Base-by-base conservation (phyloP, 129 eudicot genomes). In the Lonicera japonica region DNA sequence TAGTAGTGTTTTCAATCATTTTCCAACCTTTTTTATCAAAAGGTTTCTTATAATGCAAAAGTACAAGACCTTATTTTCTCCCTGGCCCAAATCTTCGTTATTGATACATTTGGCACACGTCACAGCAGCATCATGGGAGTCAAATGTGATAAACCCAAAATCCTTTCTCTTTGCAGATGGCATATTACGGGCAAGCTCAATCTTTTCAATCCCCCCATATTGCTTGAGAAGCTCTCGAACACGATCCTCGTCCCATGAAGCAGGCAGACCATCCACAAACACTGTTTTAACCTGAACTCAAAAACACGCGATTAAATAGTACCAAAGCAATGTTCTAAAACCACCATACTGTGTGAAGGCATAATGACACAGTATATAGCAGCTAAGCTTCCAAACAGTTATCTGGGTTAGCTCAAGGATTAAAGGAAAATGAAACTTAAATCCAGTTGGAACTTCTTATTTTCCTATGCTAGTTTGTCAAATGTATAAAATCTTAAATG, bases 101-200 rank as follows among this genome's bases (percentile, higher is more conserved):
- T 92, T 87, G 57, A 92, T 92, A 70, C 69, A 76, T 70, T 87
- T 92, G 47, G 98, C 98, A 71, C 98, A 92, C 34, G 84, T 82
- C 40, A 92, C 81, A 38, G 98, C 98, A 55, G 96, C 90, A 60
- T 92, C 95, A 84, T 92, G 98, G 65, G 88, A 77, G 65, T 85
- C 94, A 73, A 92, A 92, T 16, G 95, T 84, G 38, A 92, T 76
- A 75, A 92, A 92, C 21, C 98, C 98, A 60, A 87, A 92, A 73
- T 92, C 98, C 77, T 87, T 92, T 74, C 98, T 84, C 73, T 72
- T 87, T 25, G 98, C 98, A 56, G 98, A 80, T 61, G 96, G 98
- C 98, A 92, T 92, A 50, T 92, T 87, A 24, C 96, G 95, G 16
- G 98, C 98, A 82, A 92, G 98, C 75, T 92, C 98, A 67, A 92